Conservation (phyloP, 31 red algal genomes). For the Endocladia muricata region DNA sequence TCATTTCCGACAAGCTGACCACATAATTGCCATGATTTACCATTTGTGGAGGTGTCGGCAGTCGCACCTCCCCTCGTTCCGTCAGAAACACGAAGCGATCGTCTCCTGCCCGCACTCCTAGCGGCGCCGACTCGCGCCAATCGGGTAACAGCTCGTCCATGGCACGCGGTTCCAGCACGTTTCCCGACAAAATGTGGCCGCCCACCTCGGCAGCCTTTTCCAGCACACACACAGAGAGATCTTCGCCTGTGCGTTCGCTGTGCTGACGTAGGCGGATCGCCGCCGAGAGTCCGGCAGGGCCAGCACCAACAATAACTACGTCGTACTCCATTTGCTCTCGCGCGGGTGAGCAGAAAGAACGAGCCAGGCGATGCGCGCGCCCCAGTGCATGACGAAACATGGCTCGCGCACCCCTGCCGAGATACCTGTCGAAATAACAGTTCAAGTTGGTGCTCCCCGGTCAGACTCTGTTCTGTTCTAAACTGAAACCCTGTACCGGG, state of each 20-base stretch:
- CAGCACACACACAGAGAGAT: conserved; percentile 88
- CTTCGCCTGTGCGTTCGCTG: conserved; percentile 24
- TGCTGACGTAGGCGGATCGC: conserved; percentile 88
- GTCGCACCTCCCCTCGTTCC: conserved; percentile 17
- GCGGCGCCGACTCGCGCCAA: conserved; percentile 73
- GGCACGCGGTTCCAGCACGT: conserved; percentile 90
- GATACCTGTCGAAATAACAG: no score
- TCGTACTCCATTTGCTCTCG: conserved; percentile 85
- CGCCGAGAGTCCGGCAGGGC: conserved; percentile 92
- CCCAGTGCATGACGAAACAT: conserved; percentile 28
- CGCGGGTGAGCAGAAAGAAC: background rate
- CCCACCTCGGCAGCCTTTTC: conserved; percentile 99
- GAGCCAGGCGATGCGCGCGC: background rate
- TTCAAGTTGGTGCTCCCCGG: no score
- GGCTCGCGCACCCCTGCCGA: conserved; percentile 17
- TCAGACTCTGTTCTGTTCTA: no score
- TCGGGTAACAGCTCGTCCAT: conserved; percentile 92
- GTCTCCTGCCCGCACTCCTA: conserved; percentile 35
- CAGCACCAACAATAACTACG: conserved; percentile 92
- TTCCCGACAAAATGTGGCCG: conserved; percentile 93
- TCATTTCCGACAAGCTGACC: conserved; percentile 84
- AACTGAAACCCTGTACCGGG: no score
- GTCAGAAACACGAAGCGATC: conserved; percentile 83
- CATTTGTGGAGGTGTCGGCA: conserved; percentile 91
- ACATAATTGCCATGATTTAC: conserved; percentile 89